These are phyloP conservation scores for Cyclotella distinguenda DNA, from an alignment of 108 stramenopile species.

Conservation along the genomic window DNA sequence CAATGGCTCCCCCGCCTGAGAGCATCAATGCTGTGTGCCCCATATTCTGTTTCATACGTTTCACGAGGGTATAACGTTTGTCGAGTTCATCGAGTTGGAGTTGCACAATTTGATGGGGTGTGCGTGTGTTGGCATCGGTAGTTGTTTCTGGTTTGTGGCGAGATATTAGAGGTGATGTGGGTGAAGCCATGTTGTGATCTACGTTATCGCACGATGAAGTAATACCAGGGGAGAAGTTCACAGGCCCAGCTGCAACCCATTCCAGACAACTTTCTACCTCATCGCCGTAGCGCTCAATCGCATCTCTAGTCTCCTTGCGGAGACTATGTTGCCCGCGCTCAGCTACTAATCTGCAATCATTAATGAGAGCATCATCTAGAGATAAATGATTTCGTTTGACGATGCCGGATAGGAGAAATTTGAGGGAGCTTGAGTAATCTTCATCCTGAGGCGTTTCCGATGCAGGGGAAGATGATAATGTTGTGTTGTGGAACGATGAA, in stretches of 20 bases:
- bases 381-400: constrained; percentile 91
- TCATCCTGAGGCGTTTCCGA: background rate
- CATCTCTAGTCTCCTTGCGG: constrained; percentile 57
- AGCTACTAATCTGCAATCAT: constrained; percentile 73
- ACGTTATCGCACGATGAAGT: background rate
- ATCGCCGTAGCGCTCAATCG: constrained; percentile 65
- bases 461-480: constrained; percentile 4
- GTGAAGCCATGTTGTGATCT: too few species aligned
- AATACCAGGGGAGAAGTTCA: constrained; percentile 10
- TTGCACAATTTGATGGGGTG: constrained; percentile 23
- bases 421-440: constrained; percentile 55
- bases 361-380: constrained; percentile 73
- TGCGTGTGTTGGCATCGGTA: background rate
- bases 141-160: background rate
- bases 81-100: constrained; percentile 50
- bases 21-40: constrained; percentile 90
- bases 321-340: constrained; percentile 67
- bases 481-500: constrained; percentile 8
- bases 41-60: constrained; percentile 86
- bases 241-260: constrained; percentile 52
- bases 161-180: too few species aligned
- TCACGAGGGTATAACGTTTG: constrained; percentile 66
- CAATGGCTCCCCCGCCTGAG: constrained; percentile 89
- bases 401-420: constrained; percentile 71
- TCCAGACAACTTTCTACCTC: constrained; percentile 78